Evolutionary conservation across 257 asterid genomes (phyloP), one percentile per base, ranked within the genome.

Genomic region (Nemophila menziesii): DNA sequence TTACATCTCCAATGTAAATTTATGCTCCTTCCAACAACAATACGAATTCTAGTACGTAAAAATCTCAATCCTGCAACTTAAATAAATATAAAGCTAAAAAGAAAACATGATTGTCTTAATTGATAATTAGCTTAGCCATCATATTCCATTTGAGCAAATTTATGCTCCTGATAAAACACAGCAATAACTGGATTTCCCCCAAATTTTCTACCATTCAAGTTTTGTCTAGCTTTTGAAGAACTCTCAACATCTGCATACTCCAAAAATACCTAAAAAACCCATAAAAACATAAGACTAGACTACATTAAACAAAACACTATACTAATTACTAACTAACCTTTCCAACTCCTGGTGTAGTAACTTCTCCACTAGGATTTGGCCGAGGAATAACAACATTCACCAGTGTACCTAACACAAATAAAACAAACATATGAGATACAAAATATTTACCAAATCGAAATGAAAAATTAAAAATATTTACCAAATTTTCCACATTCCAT

Each of bases 101-200:
- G 36, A 10, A 29, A 29, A 5, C 36, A 29, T 29, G 2, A 2
- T 29, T 29, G 36, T 7, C 4, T 1, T 1, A 39, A 15, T 16
- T 19, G 20, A 11, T 6, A 2, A 8, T 20, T 17, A 9, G 26
- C n/a, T 41, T 64, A 83, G 51, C 90, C 97, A 49, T 72, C 60
- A 47, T 80, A 85, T 53, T 84, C 94, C 29, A 80, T 94, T 49
- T 79, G 71, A 0, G 72, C 63, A 43, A 84, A 90, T 77, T 67
- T 85, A 55, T 78, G 55, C 67, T 90, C 98, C 0, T 87, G 79
- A 58, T 81, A 90, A 70, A 74, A 90, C 21, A 79, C 79, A 2
- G 93, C 98, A 43, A 73, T 71, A 16, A 81, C 96, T 63, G 66
- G 72, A 54, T 77, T 90, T 43, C 83, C 94, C 16, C 93, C 98